Evolutionary conservation across 805 yeast genomes (phyloP).

Genomic region (Grigorovia transvaalensis): DNA sequence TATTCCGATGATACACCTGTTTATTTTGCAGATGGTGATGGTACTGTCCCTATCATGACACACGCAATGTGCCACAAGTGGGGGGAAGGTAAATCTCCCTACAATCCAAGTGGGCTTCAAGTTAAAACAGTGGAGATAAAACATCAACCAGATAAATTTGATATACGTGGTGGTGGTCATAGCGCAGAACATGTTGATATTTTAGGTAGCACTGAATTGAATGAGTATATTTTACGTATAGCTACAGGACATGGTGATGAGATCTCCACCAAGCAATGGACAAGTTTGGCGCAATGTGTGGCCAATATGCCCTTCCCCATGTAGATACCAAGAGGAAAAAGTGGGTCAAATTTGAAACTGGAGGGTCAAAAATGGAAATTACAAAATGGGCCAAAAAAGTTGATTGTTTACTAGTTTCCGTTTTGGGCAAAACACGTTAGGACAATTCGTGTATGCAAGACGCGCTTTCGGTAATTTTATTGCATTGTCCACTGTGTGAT

Average conservation of each 20-base stretch:
- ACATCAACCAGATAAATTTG: slow-evolving; percentile 89
- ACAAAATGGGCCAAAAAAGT: background rate
- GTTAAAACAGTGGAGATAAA: slow-evolving; percentile 83
- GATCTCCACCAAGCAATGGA: slow-evolving; percentile 49
- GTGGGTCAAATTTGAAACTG: background rate
- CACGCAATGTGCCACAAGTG: slow-evolving; percentile 89
- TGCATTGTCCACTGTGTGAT: background rate
- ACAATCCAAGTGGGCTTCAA: slow-evolving; percentile 65
- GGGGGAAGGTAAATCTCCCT: slow-evolving; percentile 53
- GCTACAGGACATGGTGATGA: slow-evolving; percentile 71
- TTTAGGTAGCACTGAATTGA: slow-evolving; percentile 83
- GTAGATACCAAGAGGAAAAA: background rate
- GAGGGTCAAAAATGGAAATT: too few species aligned
- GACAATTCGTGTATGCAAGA: background rate
- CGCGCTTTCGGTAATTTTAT: background rate
- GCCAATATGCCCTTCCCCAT: slow-evolving; percentile 38
- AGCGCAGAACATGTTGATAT: slow-evolving; percentile 98
- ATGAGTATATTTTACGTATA: slow-evolving; percentile 72
- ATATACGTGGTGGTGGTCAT: slow-evolving; percentile 92
- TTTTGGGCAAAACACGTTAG: slow-evolving; percentile 8
- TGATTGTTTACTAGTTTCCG: slow-evolving; percentile 1
- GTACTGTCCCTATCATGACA: slow-evolving; percentile 80
- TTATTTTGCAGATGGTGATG: slow-evolving; percentile 85
- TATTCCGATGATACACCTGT: slow-evolving; percentile 56
- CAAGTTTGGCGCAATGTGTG: slow-evolving; percentile 56